Evolutionary conservation across 208 protist genomes (phyloP).

Genomic region (Leishmania tarentolae): DNA sequence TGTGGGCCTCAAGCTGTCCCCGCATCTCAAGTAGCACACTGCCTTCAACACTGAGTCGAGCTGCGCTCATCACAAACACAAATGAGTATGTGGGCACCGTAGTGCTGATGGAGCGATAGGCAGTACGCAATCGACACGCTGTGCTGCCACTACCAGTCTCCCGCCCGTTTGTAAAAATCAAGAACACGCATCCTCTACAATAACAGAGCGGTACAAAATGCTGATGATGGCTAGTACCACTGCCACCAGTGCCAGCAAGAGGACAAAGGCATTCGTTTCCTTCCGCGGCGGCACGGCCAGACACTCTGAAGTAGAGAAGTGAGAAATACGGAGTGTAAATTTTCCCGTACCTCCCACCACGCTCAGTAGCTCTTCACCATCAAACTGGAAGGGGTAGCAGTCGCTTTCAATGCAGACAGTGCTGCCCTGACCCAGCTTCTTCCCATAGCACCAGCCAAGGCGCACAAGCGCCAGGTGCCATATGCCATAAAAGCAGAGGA

Average conservation of each 20-base stretch:
- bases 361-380: constrained; percentile 43
- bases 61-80: neutral
- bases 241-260: neutral
- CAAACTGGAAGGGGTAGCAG: constrained; percentile 44
- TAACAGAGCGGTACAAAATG: neutral
- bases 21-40: neutral
- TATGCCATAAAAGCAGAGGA: constrained; percentile 51
- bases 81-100: neutral
- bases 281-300: constrained; percentile 11
- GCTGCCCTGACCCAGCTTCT: constrained; percentile 53
- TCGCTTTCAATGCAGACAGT: constrained; percentile 31
- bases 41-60: neutral
- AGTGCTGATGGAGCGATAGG: neutral
- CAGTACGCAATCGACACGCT: neutral
- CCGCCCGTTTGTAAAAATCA: neutral
- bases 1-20: neutral
- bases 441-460: constrained; percentile 46
- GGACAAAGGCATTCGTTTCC: constrained; percentile 10
- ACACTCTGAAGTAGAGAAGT: constrained; percentile 19
- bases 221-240: neutral
- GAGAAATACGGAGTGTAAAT: constrained; percentile 5
- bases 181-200: neutral
- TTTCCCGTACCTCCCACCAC: neutral
- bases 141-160: neutral
- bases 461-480: constrained; percentile 59